Evolutionary conservation across 345 rosid species (phyloP).

Genomic region (Euphorbia peplus): DNA sequence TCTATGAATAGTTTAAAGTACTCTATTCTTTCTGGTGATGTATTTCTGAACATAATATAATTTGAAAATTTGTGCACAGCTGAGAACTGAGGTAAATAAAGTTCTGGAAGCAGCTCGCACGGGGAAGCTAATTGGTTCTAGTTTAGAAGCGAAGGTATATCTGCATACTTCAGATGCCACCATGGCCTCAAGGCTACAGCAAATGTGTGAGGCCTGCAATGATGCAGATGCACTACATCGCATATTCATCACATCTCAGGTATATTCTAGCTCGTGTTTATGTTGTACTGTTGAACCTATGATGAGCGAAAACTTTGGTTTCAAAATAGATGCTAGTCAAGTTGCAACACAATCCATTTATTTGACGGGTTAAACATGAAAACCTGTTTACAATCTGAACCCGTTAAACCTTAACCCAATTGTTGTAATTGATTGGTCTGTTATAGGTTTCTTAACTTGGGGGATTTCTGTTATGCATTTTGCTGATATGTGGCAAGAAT

Average conservation of each 20-base stretch:
- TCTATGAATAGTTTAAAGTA: not conserved
- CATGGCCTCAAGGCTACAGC: slow-evolving; percentile 49
- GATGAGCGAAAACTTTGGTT: no score
- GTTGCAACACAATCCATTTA: no score
- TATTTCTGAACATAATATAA: slow-evolving; percentile 14
- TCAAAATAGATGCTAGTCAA: no score
- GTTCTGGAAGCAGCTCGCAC: slow-evolving; percentile 82
- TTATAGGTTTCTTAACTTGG: no score
- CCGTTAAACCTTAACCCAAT: no score
- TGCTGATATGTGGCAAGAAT: no score
- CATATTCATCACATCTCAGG: slow-evolving; percentile 89
- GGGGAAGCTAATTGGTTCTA: slow-evolving; percentile 82
- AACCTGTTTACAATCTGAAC: no score
- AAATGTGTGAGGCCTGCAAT: slow-evolving; percentile 51
- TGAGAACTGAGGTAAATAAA: slow-evolving; percentile 94
- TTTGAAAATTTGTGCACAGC: slow-evolving; percentile 38
- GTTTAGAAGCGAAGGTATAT: slow-evolving; percentile 89
- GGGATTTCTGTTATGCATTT: no score
- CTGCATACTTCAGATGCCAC: slow-evolving; percentile 50
- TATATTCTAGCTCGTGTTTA: slow-evolving; percentile 15
- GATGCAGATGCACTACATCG: slow-evolving; percentile 73
- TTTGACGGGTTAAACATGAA: no score
- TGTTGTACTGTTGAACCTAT: not conserved
- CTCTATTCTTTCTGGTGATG: not conserved
- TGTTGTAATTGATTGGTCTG: no score